Evolutionary conservation across 1,139 yeast species (phyloP), one percentile per base, ranked within the genome.

Genomic region (Debaryomycetaceae sp.): DNA sequence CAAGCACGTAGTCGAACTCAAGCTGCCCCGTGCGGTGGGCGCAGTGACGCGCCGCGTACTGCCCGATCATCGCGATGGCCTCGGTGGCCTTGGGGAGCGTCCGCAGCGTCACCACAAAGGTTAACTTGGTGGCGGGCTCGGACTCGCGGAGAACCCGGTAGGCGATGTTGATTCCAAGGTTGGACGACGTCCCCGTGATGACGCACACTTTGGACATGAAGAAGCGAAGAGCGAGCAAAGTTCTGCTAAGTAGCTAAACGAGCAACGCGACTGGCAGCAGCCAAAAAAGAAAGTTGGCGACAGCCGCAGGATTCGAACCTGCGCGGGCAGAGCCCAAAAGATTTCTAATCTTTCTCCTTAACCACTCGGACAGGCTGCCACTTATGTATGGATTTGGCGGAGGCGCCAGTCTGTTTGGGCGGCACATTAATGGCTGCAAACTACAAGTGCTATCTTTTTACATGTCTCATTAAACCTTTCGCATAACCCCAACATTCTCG

Each of bases 61-160:
- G 53, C 39, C 79, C 75, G 39, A 89, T 76, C 29, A 61, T 51
- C 16, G 65, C 68, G 25, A 88, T 83, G n/a, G 81, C 82, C 37
- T 83, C 85, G 38, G 80, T 78, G 8, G 78, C 95, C 36, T 84
- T 75, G 5, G 95, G 88, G 28, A 91, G 65, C 0, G 95, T 85
- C 43, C 98, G 68, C 3, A 96, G 84, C 0, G 97, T 88, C 8
- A 89, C 88, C 10, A 91, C 76, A 5, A 91, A 62, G 1, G 96
- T 88, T 31, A 91, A 51, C 34, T 80, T 65, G 10, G 65, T 62
- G 14, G 67, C 65, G 1, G 61, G 50, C 3, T 79, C 76, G 3
- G 75, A 53, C 31, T 72, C 67, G 32, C 78, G 81, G 12, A 91
- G 65, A 20, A 91, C 61, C 31, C 96, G 66, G 49, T 81, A 78